Conservation (phyloP, 1,139 yeast species). For the Nakaseomyces delphensis region DNA sequence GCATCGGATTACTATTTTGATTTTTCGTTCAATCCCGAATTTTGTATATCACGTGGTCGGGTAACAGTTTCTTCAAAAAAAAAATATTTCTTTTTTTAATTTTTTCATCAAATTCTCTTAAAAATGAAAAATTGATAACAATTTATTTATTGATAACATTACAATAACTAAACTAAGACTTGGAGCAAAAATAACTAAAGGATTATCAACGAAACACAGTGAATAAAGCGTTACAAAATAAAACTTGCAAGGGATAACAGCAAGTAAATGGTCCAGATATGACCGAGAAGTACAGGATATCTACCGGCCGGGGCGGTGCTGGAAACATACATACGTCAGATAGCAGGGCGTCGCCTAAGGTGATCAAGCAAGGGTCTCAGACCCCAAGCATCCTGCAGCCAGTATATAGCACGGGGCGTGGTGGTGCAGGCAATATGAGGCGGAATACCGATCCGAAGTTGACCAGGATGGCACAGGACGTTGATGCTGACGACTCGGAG, state of each 20-base stretch:
- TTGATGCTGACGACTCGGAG: slow-evolving; percentile 37
- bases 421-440: slow-evolving; percentile 75
- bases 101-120: no score
- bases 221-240: neutral
- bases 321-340: slow-evolving; percentile 52
- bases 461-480: slow-evolving; percentile 63
- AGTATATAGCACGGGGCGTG: slow-evolving; percentile 66
- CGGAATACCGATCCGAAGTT: slow-evolving; percentile 52
- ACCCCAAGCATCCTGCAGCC: slow-evolving; percentile 54
- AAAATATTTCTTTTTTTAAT: no score
- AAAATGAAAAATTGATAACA: no score
- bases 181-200: neutral
- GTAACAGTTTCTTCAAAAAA: no score
- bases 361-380: slow-evolving; percentile 53
- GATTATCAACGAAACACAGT: neutral
- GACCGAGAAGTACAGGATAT: slow-evolving; percentile 23
- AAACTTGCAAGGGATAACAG: neutral
- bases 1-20: neutral
- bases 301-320: slow-evolving; percentile 79
- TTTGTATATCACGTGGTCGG: no score
- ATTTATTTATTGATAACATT: no score
- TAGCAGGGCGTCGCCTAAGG: slow-evolving; percentile 44
- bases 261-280: neutral
- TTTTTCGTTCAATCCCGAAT: no score
- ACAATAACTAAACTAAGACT: neutral